Conservation (phyloP, 306 rosid genomes). For the Alnus glutinosa region DNA sequence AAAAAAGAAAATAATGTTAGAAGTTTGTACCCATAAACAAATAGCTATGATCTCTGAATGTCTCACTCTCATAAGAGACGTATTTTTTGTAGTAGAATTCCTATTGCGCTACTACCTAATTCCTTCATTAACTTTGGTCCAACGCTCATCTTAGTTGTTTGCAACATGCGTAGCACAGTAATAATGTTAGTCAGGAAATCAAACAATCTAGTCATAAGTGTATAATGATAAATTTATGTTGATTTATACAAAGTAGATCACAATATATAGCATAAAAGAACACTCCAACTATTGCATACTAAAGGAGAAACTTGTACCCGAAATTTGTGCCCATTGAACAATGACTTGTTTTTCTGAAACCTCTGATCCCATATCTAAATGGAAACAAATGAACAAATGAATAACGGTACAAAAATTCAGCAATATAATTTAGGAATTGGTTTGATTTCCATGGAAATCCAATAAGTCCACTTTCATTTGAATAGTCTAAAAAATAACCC, state of each 20-base stretch:
- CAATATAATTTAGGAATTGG: background rate
- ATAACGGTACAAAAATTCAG: background rate
- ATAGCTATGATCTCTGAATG: background rate
- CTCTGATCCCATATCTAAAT: conserved; percentile 79
- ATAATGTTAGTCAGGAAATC: background rate
- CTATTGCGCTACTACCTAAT: background rate
- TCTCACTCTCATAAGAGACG: background rate
- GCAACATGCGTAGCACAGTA: background rate
- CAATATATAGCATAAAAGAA: background rate
- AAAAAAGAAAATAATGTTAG: background rate
- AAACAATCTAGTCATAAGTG: conserved; percentile 3
- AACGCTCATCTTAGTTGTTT: background rate
- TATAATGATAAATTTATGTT: conserved; percentile 2
- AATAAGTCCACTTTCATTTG: background rate
- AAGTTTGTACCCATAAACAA: background rate
- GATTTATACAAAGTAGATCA: conserved; percentile 9
- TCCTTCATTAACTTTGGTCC: background rate
- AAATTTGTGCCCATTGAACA: conserved; percentile 80
- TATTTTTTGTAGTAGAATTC: background rate
- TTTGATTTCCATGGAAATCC: background rate
- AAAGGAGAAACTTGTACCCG: conserved; percentile 51
- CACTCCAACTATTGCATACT: background rate
- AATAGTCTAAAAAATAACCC: background rate
- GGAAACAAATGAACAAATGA: conserved; percentile 6
- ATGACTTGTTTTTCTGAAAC: conserved; percentile 55